These are phyloP conservation scores for Eucalyptus paniculata DNA, from an alignment of 345 rosid species.

Conservation along the genomic window DNA sequence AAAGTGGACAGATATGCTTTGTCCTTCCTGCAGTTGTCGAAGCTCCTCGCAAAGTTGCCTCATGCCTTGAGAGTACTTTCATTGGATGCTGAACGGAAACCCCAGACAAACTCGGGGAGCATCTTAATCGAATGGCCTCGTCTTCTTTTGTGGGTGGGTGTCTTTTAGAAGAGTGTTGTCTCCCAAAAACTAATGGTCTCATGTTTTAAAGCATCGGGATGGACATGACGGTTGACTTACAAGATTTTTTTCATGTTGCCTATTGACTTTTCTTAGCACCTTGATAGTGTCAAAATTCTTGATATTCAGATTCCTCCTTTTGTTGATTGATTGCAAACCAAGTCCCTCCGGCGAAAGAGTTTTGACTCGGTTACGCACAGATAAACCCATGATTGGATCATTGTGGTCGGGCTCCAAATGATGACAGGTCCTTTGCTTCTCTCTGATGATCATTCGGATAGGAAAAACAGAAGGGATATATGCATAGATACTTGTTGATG, in stretches of 20 bases:
- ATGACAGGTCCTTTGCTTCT: background rate
- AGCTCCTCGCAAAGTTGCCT: too few relatives aligned
- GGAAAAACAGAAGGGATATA: too few relatives aligned
- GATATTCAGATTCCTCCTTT: background rate
- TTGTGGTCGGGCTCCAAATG: constrained; percentile 59
- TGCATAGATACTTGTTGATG: constrained; percentile 1
- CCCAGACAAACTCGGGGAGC: background rate
- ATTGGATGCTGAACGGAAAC: background rate
- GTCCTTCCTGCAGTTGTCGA: too few relatives aligned
- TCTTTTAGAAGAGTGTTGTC: background rate
- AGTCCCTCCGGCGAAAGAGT: background rate
- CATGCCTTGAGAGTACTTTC: too few relatives aligned
- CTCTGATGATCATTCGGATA: too few relatives aligned
- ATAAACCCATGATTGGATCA: constrained; percentile 46
- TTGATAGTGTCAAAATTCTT: background rate
- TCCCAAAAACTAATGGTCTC: background rate
- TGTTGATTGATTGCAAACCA: background rate
- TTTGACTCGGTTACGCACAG: too few relatives aligned
- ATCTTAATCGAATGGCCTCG: background rate
- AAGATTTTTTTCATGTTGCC: background rate
- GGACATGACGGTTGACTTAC: background rate
- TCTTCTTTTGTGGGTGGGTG: background rate
- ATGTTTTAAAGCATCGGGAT: background rate
- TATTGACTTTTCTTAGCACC: background rate
- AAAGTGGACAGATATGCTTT: background rate